Percentiles rank a stretch among this genome's conserved stretches.
Conservation (phyloP, 148 eudicot genomes). For the Spergularia marina region DNA sequence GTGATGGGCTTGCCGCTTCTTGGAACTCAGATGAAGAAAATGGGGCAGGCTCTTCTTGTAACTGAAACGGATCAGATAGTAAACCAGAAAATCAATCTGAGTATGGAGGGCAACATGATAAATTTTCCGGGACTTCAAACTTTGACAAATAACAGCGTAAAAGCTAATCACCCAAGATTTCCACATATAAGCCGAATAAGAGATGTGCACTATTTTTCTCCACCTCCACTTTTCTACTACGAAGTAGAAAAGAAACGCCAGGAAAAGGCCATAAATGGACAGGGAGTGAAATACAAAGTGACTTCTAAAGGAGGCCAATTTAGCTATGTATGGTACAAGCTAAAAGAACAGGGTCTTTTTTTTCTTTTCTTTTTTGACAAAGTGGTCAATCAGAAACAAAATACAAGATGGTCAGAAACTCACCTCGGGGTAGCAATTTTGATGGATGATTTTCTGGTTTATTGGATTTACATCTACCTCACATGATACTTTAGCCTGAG, state of each 20-base stretch:
- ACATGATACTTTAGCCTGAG: constrained; percentile 49
- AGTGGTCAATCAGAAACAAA: not conserved
- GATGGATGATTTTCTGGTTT: constrained; percentile 46
- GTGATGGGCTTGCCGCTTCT: constrained; percentile 14
- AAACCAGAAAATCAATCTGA: not conserved
- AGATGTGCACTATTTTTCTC: too few relatives aligned
- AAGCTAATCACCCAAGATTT: too few relatives aligned
- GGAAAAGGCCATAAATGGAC: not conserved
- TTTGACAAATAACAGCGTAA: too few relatives aligned
- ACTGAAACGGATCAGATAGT: too few relatives aligned
- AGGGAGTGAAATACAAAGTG: not conserved
- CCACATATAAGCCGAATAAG: too few relatives aligned
- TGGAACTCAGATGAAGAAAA: constrained; percentile 9
- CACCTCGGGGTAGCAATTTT: constrained; percentile 58
- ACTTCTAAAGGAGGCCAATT: too few relatives aligned
- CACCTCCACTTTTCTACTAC: not conserved
- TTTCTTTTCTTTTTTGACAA: too few relatives aligned
- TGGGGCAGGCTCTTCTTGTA: too few relatives aligned
- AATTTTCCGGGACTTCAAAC: too few relatives aligned
- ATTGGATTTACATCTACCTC: constrained; percentile 49
- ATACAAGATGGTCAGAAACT: constrained; percentile 10
- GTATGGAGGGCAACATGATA: not conserved
- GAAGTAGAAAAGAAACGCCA: not conserved
- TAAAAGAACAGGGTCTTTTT: not conserved
- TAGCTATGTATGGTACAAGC: not conserved